phyloP scores from a whole-genome alignment of 306 rosid species.

The Rubus idaeus region DNA sequence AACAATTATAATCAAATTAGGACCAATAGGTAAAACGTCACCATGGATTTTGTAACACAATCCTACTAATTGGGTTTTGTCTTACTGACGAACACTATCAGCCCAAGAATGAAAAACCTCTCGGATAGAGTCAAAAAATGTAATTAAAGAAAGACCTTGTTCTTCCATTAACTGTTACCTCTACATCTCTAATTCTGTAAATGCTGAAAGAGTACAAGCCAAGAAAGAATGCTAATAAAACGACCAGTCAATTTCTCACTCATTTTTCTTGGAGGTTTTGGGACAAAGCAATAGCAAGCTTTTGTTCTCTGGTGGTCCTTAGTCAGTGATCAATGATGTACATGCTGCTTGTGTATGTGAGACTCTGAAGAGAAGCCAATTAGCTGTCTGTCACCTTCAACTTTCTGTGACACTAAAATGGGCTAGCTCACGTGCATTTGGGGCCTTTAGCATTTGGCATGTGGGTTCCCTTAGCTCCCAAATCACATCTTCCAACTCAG shows the following conservation, averaged over 20 bases:
- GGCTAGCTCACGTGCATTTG: slow-evolving; percentile 35
- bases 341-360: slow-evolving; percentile 13
- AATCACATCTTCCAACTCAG: slow-evolving; percentile 3
- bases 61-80: too few relatives aligned
- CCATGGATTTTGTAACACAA: too few relatives aligned
- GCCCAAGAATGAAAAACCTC: too few relatives aligned
- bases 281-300: slow-evolving; percentile 18
- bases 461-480: slow-evolving; percentile 16
- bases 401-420: slow-evolving; percentile 7
- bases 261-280: slow-evolving; percentile 13
- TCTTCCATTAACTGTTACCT: too few relatives aligned
- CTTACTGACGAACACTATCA: too few relatives aligned
- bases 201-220: neutral
- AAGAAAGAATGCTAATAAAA: neutral
- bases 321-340: slow-evolving; percentile 11
- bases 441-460: slow-evolving; percentile 19
- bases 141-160: too few relatives aligned
- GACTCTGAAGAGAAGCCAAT: slow-evolving; percentile 35
- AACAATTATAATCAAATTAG: too few relatives aligned
- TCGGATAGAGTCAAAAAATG: too few relatives aligned
- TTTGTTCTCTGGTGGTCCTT: slow-evolving; percentile 37
- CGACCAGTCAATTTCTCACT: neutral
- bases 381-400: slow-evolving; percentile 35
- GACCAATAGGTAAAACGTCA: too few relatives aligned
- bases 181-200: too few relatives aligned